Base-by-base conservation (phyloP, 495 filamentous ascomycete genomes). In the Lentithecium fluviatile region DNA sequence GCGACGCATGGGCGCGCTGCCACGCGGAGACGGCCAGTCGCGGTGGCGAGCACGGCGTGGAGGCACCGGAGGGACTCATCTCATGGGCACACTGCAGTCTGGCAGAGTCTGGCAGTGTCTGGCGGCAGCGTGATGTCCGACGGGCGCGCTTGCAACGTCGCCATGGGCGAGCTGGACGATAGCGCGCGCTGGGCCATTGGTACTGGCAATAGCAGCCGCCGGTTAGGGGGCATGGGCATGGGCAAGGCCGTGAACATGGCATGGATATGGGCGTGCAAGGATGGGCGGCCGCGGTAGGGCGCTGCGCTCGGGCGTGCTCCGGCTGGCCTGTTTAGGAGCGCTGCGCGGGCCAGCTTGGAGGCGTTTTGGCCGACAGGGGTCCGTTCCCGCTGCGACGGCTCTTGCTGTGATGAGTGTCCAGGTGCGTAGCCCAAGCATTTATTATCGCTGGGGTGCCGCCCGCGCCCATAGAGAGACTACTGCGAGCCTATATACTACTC, bases 1-100 rank as follows among this genome's bases (percentile, higher is more conserved):
- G 47, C 40, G n/a, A 24, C 54, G 56, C 40, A 43, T 43, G 40
- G 40, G 40, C 40, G 21, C 13, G 48, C 50, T 24, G 58, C 50
- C 58, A 54, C 50, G 58, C 40, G 52, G 2, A 43, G 40, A 43
- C 13, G 40, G 40, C 40, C 40, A 43, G 58, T 6, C 15, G 21
- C 17, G 40, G 52, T 43, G 50, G 58, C 43, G 58, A 25, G n/a
- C 37, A 25, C 24, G 37, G 17, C 7, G 13, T 26, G 48, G 19
- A 45, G 23, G 23, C 32, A 25, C 34, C 24, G 48, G 15, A 23
- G 54, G 13, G 48, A 20, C 17, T 21, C 17, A 46, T 38, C 8
- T 15, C 43, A 7, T 40, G 52, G 52, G 36, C 29, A 13, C 8
- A 15, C 7, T 7, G 12, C n/a, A n/a, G n/a, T n/a, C n/a, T n/a